Evolutionary conservation across 1,139 yeast genomes (phyloP).

Genomic region (Zygosaccharomyces sapae): DNA sequence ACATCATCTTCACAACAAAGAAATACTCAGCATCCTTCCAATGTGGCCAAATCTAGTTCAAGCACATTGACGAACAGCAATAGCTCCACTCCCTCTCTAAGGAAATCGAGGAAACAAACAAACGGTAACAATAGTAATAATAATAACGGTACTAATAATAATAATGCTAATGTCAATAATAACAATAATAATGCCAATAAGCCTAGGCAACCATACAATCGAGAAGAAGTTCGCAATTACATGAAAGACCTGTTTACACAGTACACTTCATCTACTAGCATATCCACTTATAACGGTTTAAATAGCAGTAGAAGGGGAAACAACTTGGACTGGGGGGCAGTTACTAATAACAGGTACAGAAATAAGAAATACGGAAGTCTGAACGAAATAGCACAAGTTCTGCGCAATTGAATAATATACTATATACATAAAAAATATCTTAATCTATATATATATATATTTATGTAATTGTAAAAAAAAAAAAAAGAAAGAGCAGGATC

Average conservation of each 20-base stretch:
- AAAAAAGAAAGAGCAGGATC: too few species aligned
- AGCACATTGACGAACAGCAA: neutral
- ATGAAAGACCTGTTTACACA: constrained; percentile 23
- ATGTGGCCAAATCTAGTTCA: neutral
- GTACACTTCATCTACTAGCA: constrained; percentile 12
- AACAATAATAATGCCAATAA: constrained; percentile 11
- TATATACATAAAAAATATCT: neutral
- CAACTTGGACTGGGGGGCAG: constrained; percentile 33
- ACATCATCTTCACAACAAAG: too few species aligned
- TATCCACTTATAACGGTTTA: constrained; percentile 10
- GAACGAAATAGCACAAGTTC: constrained; percentile 27
- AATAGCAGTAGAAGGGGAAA: constrained; percentile 11
- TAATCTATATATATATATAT: too few species aligned
- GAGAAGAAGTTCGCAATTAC: constrained; percentile 27
- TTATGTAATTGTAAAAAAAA: neutral
- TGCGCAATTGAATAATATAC: constrained; percentile 10
- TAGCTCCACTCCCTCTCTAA: neutral
- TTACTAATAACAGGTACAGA: constrained; percentile 26
- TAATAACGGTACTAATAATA: too few species aligned
- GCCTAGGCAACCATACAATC: constrained; percentile 26
- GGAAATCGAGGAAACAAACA: constrained; percentile 2
- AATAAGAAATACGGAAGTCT: constrained; percentile 32
- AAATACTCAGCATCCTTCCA: too few species aligned
- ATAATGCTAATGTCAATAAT: neutral
- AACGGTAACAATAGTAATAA: neutral